phyloP scores from a whole-genome alignment of 345 rosid genomes.

The Citrus sp. region DNA sequence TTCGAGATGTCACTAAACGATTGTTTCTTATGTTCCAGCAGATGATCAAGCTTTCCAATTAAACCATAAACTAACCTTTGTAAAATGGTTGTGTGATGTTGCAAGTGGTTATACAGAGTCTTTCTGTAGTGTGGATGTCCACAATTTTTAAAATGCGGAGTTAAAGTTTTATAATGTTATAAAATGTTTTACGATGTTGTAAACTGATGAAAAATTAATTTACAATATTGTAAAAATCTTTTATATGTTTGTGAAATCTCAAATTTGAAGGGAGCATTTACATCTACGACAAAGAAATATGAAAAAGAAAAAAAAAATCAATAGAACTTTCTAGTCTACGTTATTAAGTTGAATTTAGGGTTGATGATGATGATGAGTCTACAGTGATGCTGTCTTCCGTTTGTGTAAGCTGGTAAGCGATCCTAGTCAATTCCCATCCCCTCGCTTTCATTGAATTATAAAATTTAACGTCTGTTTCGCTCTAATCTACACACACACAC shows the following conservation, averaged over 20 bases:
- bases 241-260: too few relatives aligned
- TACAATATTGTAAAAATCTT: too few relatives aligned
- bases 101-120: too few relatives aligned
- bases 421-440: not conserved
- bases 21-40: conserved; percentile 23
- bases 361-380: not conserved
- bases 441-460: not conserved
- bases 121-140: too few relatives aligned
- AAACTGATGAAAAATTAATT: too few relatives aligned
- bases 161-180: too few relatives aligned
- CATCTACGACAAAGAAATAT: too few relatives aligned
- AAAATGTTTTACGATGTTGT: too few relatives aligned
- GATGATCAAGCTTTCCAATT: conserved; percentile 28
- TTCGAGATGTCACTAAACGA: conserved; percentile 27
- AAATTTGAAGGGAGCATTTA: too few relatives aligned
- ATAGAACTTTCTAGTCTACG: too few relatives aligned
- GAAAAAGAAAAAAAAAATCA: not conserved
- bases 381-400: not conserved
- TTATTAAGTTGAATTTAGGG: not conserved
- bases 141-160: too few relatives aligned
- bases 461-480: not conserved
- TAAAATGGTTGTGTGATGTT: not conserved
- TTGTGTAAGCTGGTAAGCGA: not conserved
- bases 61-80: not conserved
- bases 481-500: not conserved